Evolutionary conservation across 208 protist genomes (phyloP).

Genomic region (Acanthamoeba lenticulata): DNA sequence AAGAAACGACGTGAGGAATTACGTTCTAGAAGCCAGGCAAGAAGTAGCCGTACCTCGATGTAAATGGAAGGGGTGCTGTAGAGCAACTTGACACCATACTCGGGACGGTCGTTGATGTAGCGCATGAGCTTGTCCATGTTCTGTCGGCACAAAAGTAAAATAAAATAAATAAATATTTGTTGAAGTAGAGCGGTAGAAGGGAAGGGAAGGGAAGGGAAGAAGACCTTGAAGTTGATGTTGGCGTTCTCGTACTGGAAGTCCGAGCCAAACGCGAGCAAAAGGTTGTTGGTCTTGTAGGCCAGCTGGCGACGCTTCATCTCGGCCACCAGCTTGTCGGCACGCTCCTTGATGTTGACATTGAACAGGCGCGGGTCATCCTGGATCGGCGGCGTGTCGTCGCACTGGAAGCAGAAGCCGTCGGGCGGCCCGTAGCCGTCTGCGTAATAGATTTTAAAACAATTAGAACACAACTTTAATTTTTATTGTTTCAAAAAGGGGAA

Average conservation of each 20-base stretch:
- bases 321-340: conserved; percentile 1
- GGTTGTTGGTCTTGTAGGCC: conserved; percentile 17
- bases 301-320: neutral
- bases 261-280: conserved; percentile 9
- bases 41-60: neutral
- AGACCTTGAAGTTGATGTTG: conserved; percentile 62
- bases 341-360: conserved; percentile 13
- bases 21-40: neutral
- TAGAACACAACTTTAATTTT: neutral
- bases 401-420: conserved; percentile 48
- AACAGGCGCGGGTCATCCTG: conserved; percentile 61
- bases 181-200: conserved; percentile 73
- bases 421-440: conserved; percentile 36
- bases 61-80: conserved; percentile 76
- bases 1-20: neutral
- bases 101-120: conserved; percentile 61
- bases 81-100: conserved; percentile 57
- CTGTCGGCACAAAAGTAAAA: neutral
- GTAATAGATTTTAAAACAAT: neutral
- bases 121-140: conserved; percentile 73
- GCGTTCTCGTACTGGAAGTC: conserved; percentile 64
- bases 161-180: neutral
- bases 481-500: neutral
- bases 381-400: conserved; percentile 1
- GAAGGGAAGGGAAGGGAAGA: neutral